These are phyloP conservation scores for Avena atlantica DNA, from an alignment of 176 grass and related monocot genomes.

Conservation along the genomic window DNA sequence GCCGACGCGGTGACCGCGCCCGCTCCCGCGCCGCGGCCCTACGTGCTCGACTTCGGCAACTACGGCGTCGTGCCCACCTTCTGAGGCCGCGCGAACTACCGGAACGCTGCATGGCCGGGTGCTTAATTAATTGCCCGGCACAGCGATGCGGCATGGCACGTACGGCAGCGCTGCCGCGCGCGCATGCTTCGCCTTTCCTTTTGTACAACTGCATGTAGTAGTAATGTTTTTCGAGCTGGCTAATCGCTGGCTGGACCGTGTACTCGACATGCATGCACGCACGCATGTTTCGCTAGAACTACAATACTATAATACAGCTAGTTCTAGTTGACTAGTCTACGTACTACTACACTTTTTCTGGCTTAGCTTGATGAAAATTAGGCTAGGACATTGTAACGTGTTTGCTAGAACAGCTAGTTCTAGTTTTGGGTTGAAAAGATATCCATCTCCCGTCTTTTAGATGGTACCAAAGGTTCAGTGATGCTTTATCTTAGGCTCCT, in stretches of 20 bases:
- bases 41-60: conserved; percentile 59
- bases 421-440: conserved; percentile 12
- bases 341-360: not conserved
- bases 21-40: not conserved
- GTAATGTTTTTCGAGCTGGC: conserved; percentile 38
- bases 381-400: conserved; percentile 19
- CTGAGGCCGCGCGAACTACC: conserved; percentile 12
- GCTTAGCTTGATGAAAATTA: conserved; percentile 14
- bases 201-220: conserved; percentile 17
- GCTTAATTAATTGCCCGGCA: conserved; percentile 5
- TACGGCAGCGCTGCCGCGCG: not conserved
- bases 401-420: conserved; percentile 55
- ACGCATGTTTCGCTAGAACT: conserved; percentile 44
- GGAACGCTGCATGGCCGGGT: not conserved
- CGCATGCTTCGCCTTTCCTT: not conserved
- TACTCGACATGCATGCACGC: conserved; percentile 1
- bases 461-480: too few species aligned
- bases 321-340: conserved; percentile 24
- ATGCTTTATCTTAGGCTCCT: too few species aligned
- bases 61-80: conserved; percentile 78
- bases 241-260: not conserved
- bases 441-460: not conserved
- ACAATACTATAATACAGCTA: not conserved
- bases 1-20: not conserved
- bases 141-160: not conserved